A percentile compares a stretch with the other conserved stretches of the same genome.
phyloP scores from a whole-genome alignment of 352 stramenopile genomes.

The Phytophthora palmivora region DNA sequence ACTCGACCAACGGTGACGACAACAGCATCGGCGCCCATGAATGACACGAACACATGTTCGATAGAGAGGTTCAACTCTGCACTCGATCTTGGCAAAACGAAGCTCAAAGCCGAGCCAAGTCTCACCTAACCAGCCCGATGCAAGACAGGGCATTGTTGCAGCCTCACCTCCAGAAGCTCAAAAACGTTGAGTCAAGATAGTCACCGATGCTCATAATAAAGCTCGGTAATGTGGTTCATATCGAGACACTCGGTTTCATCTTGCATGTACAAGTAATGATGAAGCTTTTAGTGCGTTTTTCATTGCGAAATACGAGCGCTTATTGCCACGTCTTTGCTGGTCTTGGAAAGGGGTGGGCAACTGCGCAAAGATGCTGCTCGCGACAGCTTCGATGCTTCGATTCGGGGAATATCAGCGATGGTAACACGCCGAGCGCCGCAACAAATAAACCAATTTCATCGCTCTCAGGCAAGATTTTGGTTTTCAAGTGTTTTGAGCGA shows the following conservation, averaged over 20 bases:
- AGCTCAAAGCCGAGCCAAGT: slow-evolving; percentile 26
- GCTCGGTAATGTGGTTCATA: too few relatives aligned
- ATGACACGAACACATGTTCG: slow-evolving; percentile 21
- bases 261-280: slow-evolving; percentile 1
- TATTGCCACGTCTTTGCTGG: slow-evolving; percentile 15
- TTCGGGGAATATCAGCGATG: not conserved
- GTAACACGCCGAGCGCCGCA: not conserved
- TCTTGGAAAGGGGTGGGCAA: slow-evolving; percentile 1
- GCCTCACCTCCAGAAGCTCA: slow-evolving; percentile 2
- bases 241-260: too few relatives aligned
- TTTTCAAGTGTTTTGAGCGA: not conserved
- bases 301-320: too few relatives aligned
- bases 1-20: slow-evolving; percentile 6
- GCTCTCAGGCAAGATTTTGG: too few relatives aligned
- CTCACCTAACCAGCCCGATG: slow-evolving; percentile 38
- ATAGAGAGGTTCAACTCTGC: slow-evolving; percentile 30
- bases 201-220: slow-evolving; percentile 1
- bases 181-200: slow-evolving; percentile 2
- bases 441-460: too few relatives aligned
- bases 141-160: slow-evolving; percentile 25
- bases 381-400: not conserved
- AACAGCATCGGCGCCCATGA: slow-evolving; percentile 3
- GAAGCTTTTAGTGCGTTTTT: too few relatives aligned
- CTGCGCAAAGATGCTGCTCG: slow-evolving; percentile 26
- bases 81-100: not conserved